Evolutionary conservation across 2,329 filamentous ascomycete genomes (phyloP).

Genomic region (Aspergillus candidus): DNA sequence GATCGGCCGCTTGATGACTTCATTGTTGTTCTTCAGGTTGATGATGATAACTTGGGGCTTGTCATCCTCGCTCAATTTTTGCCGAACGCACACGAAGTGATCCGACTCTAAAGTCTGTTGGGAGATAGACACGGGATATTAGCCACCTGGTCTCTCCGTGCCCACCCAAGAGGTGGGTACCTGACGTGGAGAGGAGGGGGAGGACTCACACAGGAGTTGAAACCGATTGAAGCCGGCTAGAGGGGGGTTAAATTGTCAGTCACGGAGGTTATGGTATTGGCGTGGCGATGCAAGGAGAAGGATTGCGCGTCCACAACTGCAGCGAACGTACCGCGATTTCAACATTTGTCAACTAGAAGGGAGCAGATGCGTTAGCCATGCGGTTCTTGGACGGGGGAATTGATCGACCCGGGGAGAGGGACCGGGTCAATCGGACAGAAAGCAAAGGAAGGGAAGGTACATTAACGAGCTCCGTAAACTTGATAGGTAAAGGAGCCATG

Average conservation of each 20-base stretch:
- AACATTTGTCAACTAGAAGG: slow-evolving; percentile 45
- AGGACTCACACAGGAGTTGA: slow-evolving; percentile 73
- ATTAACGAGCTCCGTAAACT: slow-evolving; percentile 87
- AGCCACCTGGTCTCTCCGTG: too few relatives aligned
- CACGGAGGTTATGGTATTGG: slow-evolving; percentile 4
- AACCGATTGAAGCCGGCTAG: slow-evolving; percentile 68
- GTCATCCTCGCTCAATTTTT: slow-evolving; percentile 78
- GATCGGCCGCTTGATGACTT: slow-evolving; percentile 88
- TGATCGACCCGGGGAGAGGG: not conserved
- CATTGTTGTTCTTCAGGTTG: slow-evolving; percentile 96
- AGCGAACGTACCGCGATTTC: slow-evolving; percentile 48
- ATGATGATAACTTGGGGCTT: slow-evolving; percentile 94
- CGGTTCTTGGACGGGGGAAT: not conserved
- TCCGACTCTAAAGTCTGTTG: slow-evolving; percentile 93
- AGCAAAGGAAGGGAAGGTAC: slow-evolving; percentile 43
- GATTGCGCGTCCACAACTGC: slow-evolving; percentile 7
- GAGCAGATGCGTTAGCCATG: slow-evolving; percentile 29
- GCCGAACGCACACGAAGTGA: slow-evolving; percentile 89
- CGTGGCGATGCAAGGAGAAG: not conserved
- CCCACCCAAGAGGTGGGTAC: too few relatives aligned
- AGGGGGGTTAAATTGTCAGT: slow-evolving; percentile 25
- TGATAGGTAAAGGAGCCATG: slow-evolving; percentile 71
- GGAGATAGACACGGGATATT: not conserved
- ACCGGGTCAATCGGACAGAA: not conserved
- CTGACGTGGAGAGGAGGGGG: not conserved